Conservation (phyloP, 164 flowering plant species). For the Hamamelis virginiana region DNA sequence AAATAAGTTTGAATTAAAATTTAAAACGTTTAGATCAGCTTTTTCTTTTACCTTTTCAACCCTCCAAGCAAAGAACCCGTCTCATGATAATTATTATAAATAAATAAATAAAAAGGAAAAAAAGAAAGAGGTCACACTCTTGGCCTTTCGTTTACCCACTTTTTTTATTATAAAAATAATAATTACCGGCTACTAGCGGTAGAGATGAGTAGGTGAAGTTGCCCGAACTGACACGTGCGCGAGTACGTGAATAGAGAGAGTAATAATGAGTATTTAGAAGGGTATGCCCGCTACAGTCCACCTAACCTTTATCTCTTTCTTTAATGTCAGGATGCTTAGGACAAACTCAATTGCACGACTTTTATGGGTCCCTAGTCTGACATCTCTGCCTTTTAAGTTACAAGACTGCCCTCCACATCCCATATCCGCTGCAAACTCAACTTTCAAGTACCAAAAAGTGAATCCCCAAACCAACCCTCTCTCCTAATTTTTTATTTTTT, state of each 20-base stretch:
- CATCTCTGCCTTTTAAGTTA: neutral
- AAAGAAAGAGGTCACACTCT: neutral
- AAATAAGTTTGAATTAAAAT: slow-evolving; percentile 1
- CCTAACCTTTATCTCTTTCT: neutral
- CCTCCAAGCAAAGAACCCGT: slow-evolving; percentile 16
- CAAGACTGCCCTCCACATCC: neutral
- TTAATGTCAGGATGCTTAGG: neutral
- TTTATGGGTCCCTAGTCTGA: neutral
- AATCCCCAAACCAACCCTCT: no score
- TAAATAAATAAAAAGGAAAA: no score
- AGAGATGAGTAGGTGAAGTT: neutral
- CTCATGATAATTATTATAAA: neutral
- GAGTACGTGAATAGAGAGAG: no score
- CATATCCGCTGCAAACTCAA: no score
- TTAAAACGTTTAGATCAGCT: slow-evolving; percentile 1
- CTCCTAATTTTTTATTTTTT: no score
- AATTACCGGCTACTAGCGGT: neutral
- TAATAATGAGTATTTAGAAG: no score
- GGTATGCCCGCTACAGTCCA: neutral
- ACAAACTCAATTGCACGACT: neutral
- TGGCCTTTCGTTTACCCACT: neutral
- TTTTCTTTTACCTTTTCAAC: slow-evolving; percentile 1
- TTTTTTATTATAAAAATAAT: neutral
- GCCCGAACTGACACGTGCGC: neutral
- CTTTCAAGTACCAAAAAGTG: no score